phyloP scores from a whole-genome alignment of 352 stramenopile genomes.

The Globisporangium canariense region DNA sequence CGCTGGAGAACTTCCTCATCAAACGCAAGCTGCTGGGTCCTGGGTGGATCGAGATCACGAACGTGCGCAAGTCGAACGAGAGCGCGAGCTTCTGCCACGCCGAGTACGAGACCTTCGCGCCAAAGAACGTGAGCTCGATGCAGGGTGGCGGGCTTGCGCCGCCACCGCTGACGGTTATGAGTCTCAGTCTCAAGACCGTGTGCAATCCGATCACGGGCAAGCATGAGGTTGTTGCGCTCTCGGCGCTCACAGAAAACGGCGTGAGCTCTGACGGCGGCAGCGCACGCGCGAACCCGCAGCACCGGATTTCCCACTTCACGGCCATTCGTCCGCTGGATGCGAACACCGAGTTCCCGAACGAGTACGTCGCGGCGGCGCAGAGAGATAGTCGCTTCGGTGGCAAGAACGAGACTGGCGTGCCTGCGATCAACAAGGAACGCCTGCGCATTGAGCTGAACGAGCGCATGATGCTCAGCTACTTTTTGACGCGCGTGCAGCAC shows the following conservation, averaged over 20 bases:
- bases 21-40: conserved; percentile 97
- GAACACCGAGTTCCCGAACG: conserved; percentile 55
- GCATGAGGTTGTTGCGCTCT: conserved; percentile 93
- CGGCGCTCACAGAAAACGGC: conserved; percentile 69
- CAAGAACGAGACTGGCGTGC: conserved; percentile 29
- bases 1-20: conserved; percentile 97
- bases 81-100: conserved; percentile 91
- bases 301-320: conserved; percentile 74
- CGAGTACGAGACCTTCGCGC: conserved; percentile 91
- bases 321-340: conserved; percentile 72
- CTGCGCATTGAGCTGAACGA: conserved; percentile 80
- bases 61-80: conserved; percentile 68
- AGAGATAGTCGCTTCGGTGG: conserved; percentile 62
- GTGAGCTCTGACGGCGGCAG: conserved; percentile 65
- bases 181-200: conserved; percentile 96
- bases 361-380: conserved; percentile 50
- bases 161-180: conserved; percentile 94
- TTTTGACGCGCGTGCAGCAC: conserved; percentile 88
- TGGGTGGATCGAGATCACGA: conserved; percentile 95
- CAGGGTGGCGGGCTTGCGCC: conserved; percentile 51
- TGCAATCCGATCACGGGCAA: conserved; percentile 96
- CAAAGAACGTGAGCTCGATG: conserved; percentile 89
- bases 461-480: conserved; percentile 83
- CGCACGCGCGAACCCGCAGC: conserved; percentile 25
- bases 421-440: conserved; percentile 43